These are phyloP conservation scores for Gleditsia sinensis DNA, from an alignment of 306 rosid genomes.

Conservation along the genomic window DNA sequence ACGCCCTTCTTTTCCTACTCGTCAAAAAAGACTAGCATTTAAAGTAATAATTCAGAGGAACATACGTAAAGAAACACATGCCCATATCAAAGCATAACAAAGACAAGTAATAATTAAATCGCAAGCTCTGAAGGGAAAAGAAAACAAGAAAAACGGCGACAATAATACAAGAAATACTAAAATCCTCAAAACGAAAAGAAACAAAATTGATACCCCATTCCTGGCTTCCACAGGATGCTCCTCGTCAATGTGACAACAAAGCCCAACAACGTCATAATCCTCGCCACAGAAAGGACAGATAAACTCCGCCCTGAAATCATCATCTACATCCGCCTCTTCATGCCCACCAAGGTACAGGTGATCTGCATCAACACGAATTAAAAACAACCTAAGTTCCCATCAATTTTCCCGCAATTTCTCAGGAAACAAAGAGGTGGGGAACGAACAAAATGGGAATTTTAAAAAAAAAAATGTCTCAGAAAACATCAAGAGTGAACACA, in stretches of 20 bases:
- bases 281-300: conserved; percentile 80
- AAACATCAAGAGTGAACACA: background rate
- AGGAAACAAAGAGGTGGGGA: background rate
- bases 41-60: background rate
- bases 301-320: conserved; percentile 65
- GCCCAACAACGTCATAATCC: conserved; percentile 76
- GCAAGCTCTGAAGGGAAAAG: background rate
- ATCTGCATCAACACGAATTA: conserved; percentile 45
- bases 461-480: background rate
- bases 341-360: conserved; percentile 45
- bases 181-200: background rate
- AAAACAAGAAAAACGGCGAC: background rate
- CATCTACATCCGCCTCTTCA: conserved; percentile 57
- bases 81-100: background rate
- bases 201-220: conserved; percentile 54
- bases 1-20: background rate
- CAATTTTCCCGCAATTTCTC: background rate
- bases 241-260: conserved; percentile 84
- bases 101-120: background rate
- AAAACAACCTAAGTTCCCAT: background rate
- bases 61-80: background rate
- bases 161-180: background rate
- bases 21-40: background rate
- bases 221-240: conserved; percentile 71
- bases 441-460: background rate